Conservation (phyloP, 768 basidiomycete genomes). For the Piloderma croceum region DNA sequence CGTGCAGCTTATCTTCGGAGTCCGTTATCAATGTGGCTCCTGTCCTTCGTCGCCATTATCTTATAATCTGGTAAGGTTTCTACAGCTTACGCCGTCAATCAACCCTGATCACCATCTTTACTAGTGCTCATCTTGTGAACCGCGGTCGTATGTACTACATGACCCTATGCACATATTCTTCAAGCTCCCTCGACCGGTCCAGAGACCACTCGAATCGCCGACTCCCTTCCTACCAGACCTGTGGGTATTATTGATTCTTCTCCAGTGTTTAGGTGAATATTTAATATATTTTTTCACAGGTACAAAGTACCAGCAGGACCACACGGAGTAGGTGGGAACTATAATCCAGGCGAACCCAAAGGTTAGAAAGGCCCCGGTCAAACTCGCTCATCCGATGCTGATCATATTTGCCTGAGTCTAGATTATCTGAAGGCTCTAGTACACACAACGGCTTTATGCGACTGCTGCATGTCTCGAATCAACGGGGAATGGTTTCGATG, state of each 20-base stretch:
- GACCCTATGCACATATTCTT: constrained; percentile 85
- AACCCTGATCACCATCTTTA: constrained; percentile 1
- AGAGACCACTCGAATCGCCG: constrained; percentile 48
- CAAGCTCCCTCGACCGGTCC: constrained; percentile 77
- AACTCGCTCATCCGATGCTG: not conserved
- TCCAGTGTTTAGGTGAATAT: constrained; percentile 6
- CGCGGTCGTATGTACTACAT: constrained; percentile 70
- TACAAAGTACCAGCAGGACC: constrained; percentile 64
- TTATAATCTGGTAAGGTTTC: constrained; percentile 64
- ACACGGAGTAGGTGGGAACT: constrained; percentile 28
- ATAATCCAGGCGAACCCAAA: constrained; percentile 44
- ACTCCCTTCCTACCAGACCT: constrained; percentile 64
- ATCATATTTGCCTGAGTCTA: constrained; percentile 19
- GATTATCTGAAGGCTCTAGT: constrained; percentile 57
- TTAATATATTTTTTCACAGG: constrained; percentile 31
- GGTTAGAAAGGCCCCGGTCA: constrained; percentile 38
- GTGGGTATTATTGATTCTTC: constrained; percentile 35
- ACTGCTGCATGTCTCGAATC: constrained; percentile 78
- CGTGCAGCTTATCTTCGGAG: constrained; percentile 65
- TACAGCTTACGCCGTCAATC: too few species aligned
- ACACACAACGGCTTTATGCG: constrained; percentile 73
- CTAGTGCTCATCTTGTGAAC: constrained; percentile 80
- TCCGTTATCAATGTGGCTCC: constrained; percentile 84
- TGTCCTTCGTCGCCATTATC: constrained; percentile 70
- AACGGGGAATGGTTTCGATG: constrained; percentile 90